phyloP scores from a whole-genome alignment of 257 asterid species.

The Plantago ovata region DNA sequence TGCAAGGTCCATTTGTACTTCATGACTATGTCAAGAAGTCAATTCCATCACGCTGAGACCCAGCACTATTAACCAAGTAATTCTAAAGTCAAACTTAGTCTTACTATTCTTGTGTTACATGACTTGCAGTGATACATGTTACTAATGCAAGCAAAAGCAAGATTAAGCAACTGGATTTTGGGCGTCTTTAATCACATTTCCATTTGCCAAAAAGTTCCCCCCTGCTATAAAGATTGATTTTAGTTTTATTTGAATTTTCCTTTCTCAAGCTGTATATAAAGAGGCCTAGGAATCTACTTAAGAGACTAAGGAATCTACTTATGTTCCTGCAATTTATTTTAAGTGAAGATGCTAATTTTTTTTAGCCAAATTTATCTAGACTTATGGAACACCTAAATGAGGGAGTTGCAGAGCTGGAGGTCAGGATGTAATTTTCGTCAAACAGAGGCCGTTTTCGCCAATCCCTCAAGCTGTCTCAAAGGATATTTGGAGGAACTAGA shows the following conservation, averaged over 20 bases:
- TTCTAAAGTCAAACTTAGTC: slow-evolving; percentile 7
- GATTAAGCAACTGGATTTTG: slow-evolving; percentile 7
- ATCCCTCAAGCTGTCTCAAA: slow-evolving; percentile 86
- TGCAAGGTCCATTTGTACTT: slow-evolving; percentile 73
- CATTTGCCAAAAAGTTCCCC: not conserved
- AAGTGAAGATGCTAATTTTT: slow-evolving; percentile 22
- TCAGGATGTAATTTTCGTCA: slow-evolving; percentile 90
- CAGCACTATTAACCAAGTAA: slow-evolving; percentile 82
- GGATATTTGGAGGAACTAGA: slow-evolving; percentile 84
- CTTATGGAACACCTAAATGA: slow-evolving; percentile 91
- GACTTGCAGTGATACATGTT: not conserved
- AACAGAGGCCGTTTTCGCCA: slow-evolving; percentile 78
- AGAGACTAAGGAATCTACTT: slow-evolving; percentile 7
- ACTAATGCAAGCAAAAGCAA: not conserved
- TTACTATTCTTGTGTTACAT: not conserved
- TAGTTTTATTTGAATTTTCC: slow-evolving; percentile 1
- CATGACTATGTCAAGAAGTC: slow-evolving; percentile 87
- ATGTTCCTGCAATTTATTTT: slow-evolving; percentile 4
- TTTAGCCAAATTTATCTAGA: slow-evolving; percentile 72
- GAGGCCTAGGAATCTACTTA: not conserved
- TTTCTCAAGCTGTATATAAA: not conserved
- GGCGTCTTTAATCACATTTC: not conserved
- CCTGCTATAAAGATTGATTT: not conserved
- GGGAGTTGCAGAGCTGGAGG: slow-evolving; percentile 95
- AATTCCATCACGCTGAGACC: slow-evolving; percentile 94